A percentile compares a stretch with the other conserved stretches of the same genome.
Evolutionary conservation across 2,329 filamentous ascomycete genomes (phyloP).

Genomic region (Colletotrichum neosansevieriae): DNA sequence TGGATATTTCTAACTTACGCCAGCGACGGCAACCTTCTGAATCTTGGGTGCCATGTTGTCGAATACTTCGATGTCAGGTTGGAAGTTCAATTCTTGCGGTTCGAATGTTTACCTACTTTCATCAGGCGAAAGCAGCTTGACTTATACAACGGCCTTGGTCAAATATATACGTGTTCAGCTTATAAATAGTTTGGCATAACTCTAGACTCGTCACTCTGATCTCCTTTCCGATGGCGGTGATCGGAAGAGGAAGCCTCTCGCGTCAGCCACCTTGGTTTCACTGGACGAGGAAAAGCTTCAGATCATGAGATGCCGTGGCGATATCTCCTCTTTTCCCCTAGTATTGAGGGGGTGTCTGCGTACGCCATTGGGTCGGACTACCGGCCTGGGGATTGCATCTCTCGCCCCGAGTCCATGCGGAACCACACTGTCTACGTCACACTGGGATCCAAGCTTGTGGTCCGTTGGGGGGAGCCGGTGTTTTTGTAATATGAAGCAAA

Average conservation of each 20-base stretch:
- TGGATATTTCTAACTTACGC: conserved; percentile 43
- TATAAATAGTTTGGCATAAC: not conserved
- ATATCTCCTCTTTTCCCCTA: not conserved
- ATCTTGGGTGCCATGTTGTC: conserved; percentile 39
- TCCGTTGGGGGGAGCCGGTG: not conserved
- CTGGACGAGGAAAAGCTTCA: not conserved
- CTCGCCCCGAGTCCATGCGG: conserved; percentile 8
- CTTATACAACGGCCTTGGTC: too few relatives aligned
- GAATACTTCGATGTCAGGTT: too few relatives aligned
- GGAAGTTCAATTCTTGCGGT: too few relatives aligned
- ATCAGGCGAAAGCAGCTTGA: too few relatives aligned
- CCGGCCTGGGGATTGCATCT: conserved; percentile 9
- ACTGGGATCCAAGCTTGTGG: not conserved
- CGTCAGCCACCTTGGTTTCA: conserved; percentile 9
- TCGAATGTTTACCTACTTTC: too few relatives aligned
- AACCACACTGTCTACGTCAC: not conserved
- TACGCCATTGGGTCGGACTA: conserved; percentile 15
- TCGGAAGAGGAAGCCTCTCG: not conserved
- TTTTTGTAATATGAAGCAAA: conserved; percentile 1
- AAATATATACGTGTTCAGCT: too few relatives aligned
- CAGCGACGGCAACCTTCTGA: conserved; percentile 53
- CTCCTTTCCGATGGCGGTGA: not conserved
- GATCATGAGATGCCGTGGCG: not conserved
- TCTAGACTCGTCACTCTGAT: too few relatives aligned
- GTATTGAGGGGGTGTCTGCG: not conserved